Base-by-base conservation (phyloP, 2,329 filamentous ascomycete genomes). In the Colletotrichum theobromicola region DNA sequence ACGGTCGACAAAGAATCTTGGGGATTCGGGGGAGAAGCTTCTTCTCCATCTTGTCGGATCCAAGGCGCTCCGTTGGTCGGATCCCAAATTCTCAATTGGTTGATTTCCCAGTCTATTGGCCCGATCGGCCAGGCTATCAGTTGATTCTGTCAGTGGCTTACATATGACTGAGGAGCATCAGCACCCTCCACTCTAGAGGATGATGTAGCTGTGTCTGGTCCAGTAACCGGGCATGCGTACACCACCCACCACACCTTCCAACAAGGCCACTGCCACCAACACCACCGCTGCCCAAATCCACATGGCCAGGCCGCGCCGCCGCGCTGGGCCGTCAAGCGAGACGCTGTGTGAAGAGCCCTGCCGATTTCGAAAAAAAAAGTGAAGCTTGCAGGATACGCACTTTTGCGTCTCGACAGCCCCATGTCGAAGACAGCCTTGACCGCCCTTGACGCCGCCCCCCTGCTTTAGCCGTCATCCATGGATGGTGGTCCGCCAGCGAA, bases 181-280 rank as follows among this genome's bases (percentile, higher is more conserved):
- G 35, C 57, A 67, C 50, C 42, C 65, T 67, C 57, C 42, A 63
- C 57, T 50, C 63, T 63, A 65, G 67, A 71, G 61, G 69, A 67
- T 62, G 58, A 75, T 66, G 57, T 72, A 75, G 72, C 57, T 46
- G 42, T 62, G 42, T 75, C 35, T 55, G 57, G 30, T 72, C 69
- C 69, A 71, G 72, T 61, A 75, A 75, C 72, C 69, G 62, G 72
- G 72, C 67, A 62, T 63, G 57, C 63, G 69, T 75, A 53, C 71
- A 71, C 60, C 53, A 62, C 42, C 71, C 67, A 65, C 58, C 60
- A 65, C 55, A 57, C 62, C 70, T 34, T 28, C 30, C 28, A 34
- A 21, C 42, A 50, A 21, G n/a, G 42, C 57, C 26, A 60, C 63
- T 34, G 30, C 53, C 60, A 66, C 58, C 18, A 28, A 42, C 65